Base-by-base conservation (phyloP, 1,139 yeast species). In the Sugiyamaella sp. region DNA sequence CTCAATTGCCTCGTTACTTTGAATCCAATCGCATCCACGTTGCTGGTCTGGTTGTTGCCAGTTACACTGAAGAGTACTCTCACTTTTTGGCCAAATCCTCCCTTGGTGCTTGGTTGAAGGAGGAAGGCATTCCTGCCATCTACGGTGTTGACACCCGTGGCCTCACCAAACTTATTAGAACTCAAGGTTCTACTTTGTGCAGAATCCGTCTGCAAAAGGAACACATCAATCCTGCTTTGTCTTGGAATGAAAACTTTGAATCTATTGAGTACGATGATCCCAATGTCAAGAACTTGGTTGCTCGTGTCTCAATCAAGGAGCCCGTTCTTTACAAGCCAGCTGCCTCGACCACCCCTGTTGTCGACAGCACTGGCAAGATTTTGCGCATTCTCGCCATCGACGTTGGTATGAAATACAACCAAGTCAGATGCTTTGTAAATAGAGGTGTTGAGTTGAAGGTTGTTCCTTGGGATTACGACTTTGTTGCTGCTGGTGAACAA, bases 131-230 rank as follows among this genome's bases (percentile, higher is more conserved):
- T 65, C 99, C 99, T 51, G 99, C 99, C 63, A 83, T 95, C 60
- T 95, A 91, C 68, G 99, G 97, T 74, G 93, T 95, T 62, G 99
- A 95, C 74, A 95, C 99, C 61, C 87, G 99, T 78, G 81, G 91
- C 51, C 80, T 95, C 68, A 95, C 99, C 65, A 91, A 93, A 75
- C 85, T 85, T 72, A 86, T 95, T 71, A 88, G 99, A 78, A 87
- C 85, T 66, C 80, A 82, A 58, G 99, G 99, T 71, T 87, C 96
- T 49, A 89, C 96, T 72, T 80, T 93, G 61, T 97, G 98, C 72
- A 85, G 97, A 75, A 67, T 81, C 51, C 80, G 85, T 60, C 70
- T 86, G 57, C 89, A 85, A 71, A 82, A 80, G 60, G 66, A 74
- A 27, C 63, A 60, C 74, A 73, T 73, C 40, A 76, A 80, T 44